Evolutionary conservation across 768 basidiomycete species (phyloP).

Genomic region (Termitomyces sp.): DNA sequence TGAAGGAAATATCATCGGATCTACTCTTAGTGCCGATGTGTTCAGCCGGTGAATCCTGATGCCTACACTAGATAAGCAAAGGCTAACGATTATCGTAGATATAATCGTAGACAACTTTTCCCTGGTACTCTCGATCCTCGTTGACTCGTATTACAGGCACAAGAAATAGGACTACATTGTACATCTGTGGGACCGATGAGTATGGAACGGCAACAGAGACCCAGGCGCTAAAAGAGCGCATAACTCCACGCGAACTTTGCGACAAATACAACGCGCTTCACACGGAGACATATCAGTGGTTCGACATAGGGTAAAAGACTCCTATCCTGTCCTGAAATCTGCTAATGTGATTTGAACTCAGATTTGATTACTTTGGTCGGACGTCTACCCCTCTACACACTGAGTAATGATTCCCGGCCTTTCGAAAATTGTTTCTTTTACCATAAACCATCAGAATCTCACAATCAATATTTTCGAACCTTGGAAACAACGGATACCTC

Average conservation of each 20-base stretch:
- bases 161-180: conserved; percentile 84
- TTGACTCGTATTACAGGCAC: conserved; percentile 37
- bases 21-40: conserved; percentile 94
- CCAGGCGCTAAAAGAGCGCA: conserved; percentile 84
- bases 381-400: conserved; percentile 90
- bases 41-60: conserved; percentile 76
- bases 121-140: neutral
- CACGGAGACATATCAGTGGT: conserved; percentile 94
- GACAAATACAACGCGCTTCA: conserved; percentile 90
- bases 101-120: conserved; percentile 39
- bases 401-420: conserved; percentile 46
- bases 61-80: neutral
- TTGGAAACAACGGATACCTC: conserved; percentile 71
- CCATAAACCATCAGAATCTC: conserved; percentile 55
- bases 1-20: conserved; percentile 86
- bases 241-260: conserved; percentile 76
- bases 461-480: conserved; percentile 83
- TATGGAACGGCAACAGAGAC: conserved; percentile 99
- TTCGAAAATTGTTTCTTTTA: neutral
- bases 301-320: conserved; percentile 77
- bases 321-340: neutral
- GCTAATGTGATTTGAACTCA: conserved; percentile 20
- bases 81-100: conserved; percentile 29
- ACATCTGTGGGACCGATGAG: conserved; percentile 97
- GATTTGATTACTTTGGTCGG: conserved; percentile 94